Percentiles rank a stretch among this genome's conserved stretches.
Conservation (phyloP, 257 asterid genomes). For the Capsicum pubescens region DNA sequence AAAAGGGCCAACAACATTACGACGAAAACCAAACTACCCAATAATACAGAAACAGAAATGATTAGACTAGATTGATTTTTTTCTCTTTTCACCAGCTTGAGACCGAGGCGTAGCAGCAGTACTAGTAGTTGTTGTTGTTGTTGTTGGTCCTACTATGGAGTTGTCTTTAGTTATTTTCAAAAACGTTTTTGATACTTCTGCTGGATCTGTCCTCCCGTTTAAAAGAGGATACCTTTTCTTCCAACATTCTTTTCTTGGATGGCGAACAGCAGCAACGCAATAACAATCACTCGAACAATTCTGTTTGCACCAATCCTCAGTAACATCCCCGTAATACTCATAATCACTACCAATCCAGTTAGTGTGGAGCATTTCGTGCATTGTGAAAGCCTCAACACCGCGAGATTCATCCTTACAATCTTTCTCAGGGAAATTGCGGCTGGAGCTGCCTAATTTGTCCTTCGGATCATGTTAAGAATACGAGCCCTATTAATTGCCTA, state of each 20-base stretch:
- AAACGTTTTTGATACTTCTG: slow-evolving; percentile 35
- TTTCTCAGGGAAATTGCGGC: slow-evolving; percentile 39
- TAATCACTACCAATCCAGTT: slow-evolving; percentile 30
- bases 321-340: slow-evolving; percentile 44
- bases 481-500: too few species aligned
- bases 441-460: slow-evolving; percentile 47
- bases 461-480: slow-evolving; percentile 54
- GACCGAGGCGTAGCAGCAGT: slow-evolving; percentile 10
- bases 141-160: neutral
- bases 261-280: slow-evolving; percentile 50
- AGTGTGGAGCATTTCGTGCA: slow-evolving; percentile 24
- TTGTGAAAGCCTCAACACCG: slow-evolving; percentile 4
- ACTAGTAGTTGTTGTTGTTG: neutral
- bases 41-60: neutral
- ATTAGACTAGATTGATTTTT: neutral
- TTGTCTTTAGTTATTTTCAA: slow-evolving; percentile 37
- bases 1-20: neutral
- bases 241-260: slow-evolving; percentile 48
- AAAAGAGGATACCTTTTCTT: slow-evolving; percentile 72
- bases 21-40: neutral
- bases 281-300: slow-evolving; percentile 60
- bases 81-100: neutral
- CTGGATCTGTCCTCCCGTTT: slow-evolving; percentile 46
- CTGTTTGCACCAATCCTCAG: slow-evolving; percentile 34
- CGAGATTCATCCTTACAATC: slow-evolving; percentile 34